Conservation (phyloP, 352 stramenopile genomes). For the Phytophthora colocasiae region DNA sequence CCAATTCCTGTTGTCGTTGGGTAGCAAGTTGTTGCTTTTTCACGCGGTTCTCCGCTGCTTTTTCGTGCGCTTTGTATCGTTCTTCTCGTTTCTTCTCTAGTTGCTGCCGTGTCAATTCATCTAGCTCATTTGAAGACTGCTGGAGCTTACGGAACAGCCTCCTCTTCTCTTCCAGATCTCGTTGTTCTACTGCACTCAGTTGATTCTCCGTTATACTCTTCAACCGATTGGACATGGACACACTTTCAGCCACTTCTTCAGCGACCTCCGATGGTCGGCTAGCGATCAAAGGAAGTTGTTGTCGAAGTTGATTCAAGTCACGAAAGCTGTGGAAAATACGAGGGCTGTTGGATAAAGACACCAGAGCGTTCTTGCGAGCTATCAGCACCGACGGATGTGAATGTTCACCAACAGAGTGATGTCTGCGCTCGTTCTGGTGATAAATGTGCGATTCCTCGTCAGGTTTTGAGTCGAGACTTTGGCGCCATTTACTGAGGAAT, state of each 20-base stretch:
- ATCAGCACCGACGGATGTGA: conserved; percentile 15
- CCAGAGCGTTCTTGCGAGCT: conserved; percentile 46
- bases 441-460: conserved; percentile 9
- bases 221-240: conserved; percentile 1
- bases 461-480: conserved; percentile 25
- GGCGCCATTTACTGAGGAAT: conserved; percentile 65
- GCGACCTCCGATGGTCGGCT: conserved; percentile 12
- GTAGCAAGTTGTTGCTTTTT: conserved; percentile 26
- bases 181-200: conserved; percentile 22
- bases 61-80: conserved; percentile 34
- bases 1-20: conserved; percentile 17
- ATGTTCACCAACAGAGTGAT: conserved; percentile 22
- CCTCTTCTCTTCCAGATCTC: conserved; percentile 31
- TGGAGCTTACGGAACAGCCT: conserved; percentile 51
- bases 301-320: conserved; percentile 49
- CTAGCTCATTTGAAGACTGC: conserved; percentile 38
- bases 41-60: conserved; percentile 43
- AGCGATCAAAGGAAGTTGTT: conserved; percentile 45
- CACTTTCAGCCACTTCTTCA: conserved; percentile 13
- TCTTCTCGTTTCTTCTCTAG: conserved; percentile 42
- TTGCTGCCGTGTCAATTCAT: conserved; percentile 42
- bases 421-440: conserved; percentile 17
- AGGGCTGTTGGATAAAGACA: conserved; percentile 31
- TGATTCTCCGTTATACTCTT: conserved; percentile 10
- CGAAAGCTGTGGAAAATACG: conserved; percentile 52